phyloP scores from a whole-genome alignment of 2,329 filamentous ascomycete genomes.

The Chaetothyriales sp. region DNA sequence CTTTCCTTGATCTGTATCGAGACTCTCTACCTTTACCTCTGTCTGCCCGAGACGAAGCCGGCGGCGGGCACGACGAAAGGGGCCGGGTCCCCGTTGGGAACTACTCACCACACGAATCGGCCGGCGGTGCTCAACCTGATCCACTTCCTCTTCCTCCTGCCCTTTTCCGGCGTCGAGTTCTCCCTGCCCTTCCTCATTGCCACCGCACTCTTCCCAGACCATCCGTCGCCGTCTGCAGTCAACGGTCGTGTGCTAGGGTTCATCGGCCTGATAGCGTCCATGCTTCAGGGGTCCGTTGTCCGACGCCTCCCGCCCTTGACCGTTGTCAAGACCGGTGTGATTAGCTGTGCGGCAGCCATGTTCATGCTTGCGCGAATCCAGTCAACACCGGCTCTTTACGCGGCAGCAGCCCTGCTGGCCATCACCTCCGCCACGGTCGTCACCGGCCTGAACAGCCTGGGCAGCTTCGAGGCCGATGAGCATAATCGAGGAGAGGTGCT shows the following conservation, averaged over 20 bases:
- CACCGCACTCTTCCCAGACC: constrained; percentile 76
- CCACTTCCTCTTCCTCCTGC: constrained; percentile 83
- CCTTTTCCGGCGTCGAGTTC: constrained; percentile 97
- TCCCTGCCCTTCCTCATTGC: constrained; percentile 86
- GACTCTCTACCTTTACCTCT: constrained; percentile 72
- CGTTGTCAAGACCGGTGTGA: constrained; percentile 64
- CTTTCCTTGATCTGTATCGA: constrained; percentile 71
- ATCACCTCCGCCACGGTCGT: constrained; percentile 90
- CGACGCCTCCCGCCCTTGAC: constrained; percentile 66
- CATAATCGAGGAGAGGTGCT: constrained; percentile 73
- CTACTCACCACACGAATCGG: constrained; percentile 50
- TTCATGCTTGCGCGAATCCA: constrained; percentile 57
- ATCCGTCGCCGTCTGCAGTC: constrained; percentile 43
- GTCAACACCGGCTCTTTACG: constrained; percentile 57
- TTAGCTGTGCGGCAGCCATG: constrained; percentile 66
- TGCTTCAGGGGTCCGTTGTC: constrained; percentile 88
- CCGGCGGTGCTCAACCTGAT: constrained; percentile 67
- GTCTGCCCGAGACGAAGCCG: constrained; percentile 74
- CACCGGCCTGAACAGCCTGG: constrained; percentile 78
- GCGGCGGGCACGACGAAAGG: constrained; percentile 26
- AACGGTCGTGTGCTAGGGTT: constrained; percentile 80
- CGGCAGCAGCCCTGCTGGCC: constrained; percentile 68
- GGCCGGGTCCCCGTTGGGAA: constrained; percentile 12
- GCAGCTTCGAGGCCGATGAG: constrained; percentile 71
- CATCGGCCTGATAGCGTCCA: constrained; percentile 75